These are phyloP conservation scores for Cenchrus fungigraminus DNA, from an alignment of 176 grass and related monocot genomes.

Conservation along the genomic window DNA sequence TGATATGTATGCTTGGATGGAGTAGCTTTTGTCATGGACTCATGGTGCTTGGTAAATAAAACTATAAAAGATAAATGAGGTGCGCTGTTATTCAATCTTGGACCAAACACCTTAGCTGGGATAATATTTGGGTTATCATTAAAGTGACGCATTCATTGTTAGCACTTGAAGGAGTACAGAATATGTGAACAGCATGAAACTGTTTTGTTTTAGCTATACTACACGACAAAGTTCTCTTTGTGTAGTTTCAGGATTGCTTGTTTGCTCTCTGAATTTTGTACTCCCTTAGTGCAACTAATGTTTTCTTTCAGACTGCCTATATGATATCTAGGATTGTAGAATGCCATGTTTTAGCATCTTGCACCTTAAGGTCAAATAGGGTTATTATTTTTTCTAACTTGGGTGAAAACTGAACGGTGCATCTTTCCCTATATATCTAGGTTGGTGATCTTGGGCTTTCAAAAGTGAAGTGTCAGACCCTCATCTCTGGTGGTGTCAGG, in stretches of 20 bases:
- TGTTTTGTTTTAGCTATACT: neutral
- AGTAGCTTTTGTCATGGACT: neutral
- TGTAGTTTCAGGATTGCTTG: neutral
- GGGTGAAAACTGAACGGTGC: neutral
- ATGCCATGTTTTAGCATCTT: neutral
- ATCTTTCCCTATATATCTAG: conserved; percentile 42
- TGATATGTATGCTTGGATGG: neutral
- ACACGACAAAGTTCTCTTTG: neutral
- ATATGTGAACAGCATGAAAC: neutral
- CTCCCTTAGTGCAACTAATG: neutral
- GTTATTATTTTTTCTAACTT: neutral
- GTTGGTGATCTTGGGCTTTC: conserved; percentile 98
- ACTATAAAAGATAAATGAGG: neutral
- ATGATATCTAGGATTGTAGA: neutral
- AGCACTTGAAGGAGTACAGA: neutral
- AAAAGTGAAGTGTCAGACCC: conserved; percentile 93
- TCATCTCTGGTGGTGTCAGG: conserved; percentile 92
- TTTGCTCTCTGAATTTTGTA: conserved; percentile 24
- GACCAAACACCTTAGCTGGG: neutral
- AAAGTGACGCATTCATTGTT: neutral
- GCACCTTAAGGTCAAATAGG: neutral
- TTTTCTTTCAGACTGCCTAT: neutral
- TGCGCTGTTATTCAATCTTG: neutral
- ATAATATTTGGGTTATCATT: conserved; percentile 19
- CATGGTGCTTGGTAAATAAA: neutral